Conservation (phyloP, 2,329 filamentous ascomycete species). For the Trichoderma arundinaceum region DNA sequence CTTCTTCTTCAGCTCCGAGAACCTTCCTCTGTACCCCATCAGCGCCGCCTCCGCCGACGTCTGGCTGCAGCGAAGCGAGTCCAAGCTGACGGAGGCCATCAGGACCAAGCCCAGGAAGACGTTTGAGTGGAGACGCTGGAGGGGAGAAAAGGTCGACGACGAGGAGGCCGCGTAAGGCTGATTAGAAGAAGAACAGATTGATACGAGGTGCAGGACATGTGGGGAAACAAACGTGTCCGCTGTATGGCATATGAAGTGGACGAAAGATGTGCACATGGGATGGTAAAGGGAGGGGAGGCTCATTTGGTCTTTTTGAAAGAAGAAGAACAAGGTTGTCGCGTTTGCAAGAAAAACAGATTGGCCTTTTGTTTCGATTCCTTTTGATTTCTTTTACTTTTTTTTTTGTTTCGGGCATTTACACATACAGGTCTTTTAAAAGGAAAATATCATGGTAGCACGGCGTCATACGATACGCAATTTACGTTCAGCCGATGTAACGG, state of each 20-base stretch:
- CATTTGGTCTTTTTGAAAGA: background rate
- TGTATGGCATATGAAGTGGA: background rate
- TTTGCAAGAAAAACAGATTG: slow-evolving; percentile 3
- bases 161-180: slow-evolving; percentile 25
- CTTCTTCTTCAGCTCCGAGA: slow-evolving; percentile 46
- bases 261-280: background rate
- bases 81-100: slow-evolving; percentile 48
- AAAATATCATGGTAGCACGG: slow-evolving; percentile 27
- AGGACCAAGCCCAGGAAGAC: slow-evolving; percentile 48
- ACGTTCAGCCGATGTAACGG: slow-evolving; percentile 19
- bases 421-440: slow-evolving; percentile 26
- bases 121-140: slow-evolving; percentile 42
- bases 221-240: background rate
- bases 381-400: slow-evolving; percentile 8
- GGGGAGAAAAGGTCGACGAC: slow-evolving; percentile 12
- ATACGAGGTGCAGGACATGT: background rate
- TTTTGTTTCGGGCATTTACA: slow-evolving; percentile 19
- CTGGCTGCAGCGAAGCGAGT: slow-evolving; percentile 51
- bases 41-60: slow-evolving; percentile 46
- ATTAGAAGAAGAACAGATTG: background rate
- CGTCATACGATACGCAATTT: slow-evolving; percentile 12
- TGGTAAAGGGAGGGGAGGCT: background rate
- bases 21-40: slow-evolving; percentile 64
- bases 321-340: background rate
- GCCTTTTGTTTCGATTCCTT: background rate